phyloP scores from a whole-genome alignment of 2,329 filamentous ascomycete species.

The Aschersonia sp. region DNA sequence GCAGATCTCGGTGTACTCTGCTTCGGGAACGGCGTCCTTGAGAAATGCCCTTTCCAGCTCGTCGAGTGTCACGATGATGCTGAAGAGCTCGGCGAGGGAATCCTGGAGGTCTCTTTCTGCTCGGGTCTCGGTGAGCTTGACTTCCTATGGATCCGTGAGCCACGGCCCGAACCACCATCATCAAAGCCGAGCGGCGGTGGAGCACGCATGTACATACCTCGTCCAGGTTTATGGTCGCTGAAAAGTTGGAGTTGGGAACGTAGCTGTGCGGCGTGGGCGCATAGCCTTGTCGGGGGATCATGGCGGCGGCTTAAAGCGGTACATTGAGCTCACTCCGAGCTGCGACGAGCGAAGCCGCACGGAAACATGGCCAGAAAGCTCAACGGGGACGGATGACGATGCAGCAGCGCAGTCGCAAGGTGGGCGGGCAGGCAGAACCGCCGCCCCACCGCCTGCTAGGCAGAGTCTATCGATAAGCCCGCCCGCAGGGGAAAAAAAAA shows the following conservation, averaged over 20 bases:
- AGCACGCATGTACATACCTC: conserved; percentile 46
- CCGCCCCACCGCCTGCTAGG: background rate
- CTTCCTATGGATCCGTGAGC: conserved; percentile 47
- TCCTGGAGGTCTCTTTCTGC: conserved; percentile 89
- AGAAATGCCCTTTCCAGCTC: conserved; percentile 93
- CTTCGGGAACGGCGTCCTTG: conserved; percentile 83
- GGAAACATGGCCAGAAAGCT: background rate
- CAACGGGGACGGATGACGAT: background rate
- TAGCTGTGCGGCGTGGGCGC: conserved; percentile 86
- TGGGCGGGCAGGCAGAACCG: background rate
- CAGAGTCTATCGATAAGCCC: conserved; percentile 20
- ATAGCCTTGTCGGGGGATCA: conserved; percentile 55
- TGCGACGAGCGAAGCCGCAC: background rate
- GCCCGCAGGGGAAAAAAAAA: background rate
- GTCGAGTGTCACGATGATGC: conserved; percentile 90
- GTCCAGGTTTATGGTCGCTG: conserved; percentile 84
- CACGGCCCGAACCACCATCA: background rate
- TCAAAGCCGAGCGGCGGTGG: background rate
- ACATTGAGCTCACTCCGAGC: conserved; percentile 11
- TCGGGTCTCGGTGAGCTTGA: conserved; percentile 75
- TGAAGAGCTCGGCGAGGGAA: conserved; percentile 92
- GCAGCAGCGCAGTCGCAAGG: background rate
- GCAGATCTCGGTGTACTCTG: conserved; percentile 93
- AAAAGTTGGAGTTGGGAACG: conserved; percentile 68
- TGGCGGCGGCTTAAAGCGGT: conserved; percentile 20